Evolutionary conservation across 2,329 filamentous ascomycete genomes (phyloP), one percentile per base, ranked within the genome.

Genomic region (Metarhizium sp.): DNA sequence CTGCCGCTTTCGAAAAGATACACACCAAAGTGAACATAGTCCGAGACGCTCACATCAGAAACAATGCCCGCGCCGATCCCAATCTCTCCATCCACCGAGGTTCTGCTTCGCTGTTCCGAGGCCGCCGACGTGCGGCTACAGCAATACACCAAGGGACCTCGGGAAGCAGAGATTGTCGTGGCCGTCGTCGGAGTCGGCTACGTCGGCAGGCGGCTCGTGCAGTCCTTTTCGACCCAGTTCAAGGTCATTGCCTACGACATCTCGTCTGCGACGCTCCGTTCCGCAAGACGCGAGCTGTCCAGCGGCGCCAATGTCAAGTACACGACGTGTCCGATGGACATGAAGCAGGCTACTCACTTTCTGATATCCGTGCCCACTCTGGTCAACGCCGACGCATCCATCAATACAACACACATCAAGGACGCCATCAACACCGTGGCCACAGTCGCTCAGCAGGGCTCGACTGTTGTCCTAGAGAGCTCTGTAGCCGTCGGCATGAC

Each of bases 401-500:
- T 80, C 57, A 73, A 80, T 59, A 71, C 74, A 2, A 74, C 75
- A 2, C 76, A 73, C 59, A 64, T 80, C 6, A 62, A 67, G 18
- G 73, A 67, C 50, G 77, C 78, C 1, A 64, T 80, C 29, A 60
- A 60, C 14, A 70, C 70, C 4, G 73, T 80, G 10, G 64, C 66
- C 2, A 62, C 60, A 13, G 67, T 77, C 47, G 77, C 73, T 6
- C 68, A 72, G 1, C 67, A 64, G 3, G 77, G 77, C 4, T 71
- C 73, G 0, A 75, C 73, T 6, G 71, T 80, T 4, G 75, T 81
- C 30, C 72, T 81, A 30, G 78, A 81, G 59, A 78, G 75, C 58
- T 78, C 76, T 1, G 78, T 81, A 18, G 74, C 77, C 8, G 74
- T 81, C 10, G 78, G 78, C 25, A 81, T 78, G 74, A 81, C 78